These are phyloP conservation scores for Cercospora sesami DNA, from an alignment of 2,329 filamentous ascomycete genomes.

Conservation along the genomic window DNA sequence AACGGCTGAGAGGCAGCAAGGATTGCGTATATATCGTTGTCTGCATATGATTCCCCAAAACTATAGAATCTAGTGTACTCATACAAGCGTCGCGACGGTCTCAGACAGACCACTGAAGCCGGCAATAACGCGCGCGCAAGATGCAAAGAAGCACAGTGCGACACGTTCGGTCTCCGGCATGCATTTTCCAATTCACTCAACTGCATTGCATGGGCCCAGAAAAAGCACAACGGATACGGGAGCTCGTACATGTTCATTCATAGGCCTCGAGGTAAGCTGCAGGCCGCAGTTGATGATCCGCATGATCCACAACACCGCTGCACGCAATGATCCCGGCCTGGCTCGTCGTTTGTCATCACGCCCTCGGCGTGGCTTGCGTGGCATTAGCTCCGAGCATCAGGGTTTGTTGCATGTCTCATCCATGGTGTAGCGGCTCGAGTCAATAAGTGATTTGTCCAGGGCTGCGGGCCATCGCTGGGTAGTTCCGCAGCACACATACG, in stretches of 20 bases:
- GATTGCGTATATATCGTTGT: neutral
- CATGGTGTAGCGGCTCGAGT: slow-evolving; percentile 4
- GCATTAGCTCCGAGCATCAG: neutral
- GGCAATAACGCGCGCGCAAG: neutral
- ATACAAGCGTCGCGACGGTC: neutral
- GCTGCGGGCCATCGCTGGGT: neutral
- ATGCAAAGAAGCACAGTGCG: neutral
- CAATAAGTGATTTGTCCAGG: neutral
- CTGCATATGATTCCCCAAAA: neutral
- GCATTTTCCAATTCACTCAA: neutral
- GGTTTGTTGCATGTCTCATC: slow-evolving; percentile 2
- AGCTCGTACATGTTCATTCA: slow-evolving; percentile 3
- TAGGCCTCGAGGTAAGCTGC: slow-evolving; percentile 12
- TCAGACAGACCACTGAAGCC: neutral
- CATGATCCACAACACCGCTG: slow-evolving; percentile 14
- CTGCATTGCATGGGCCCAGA: neutral
- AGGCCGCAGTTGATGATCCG: slow-evolving; percentile 13
- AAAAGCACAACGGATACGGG: neutral
- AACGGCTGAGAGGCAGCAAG: slow-evolving; percentile 12
- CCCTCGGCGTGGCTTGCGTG: slow-evolving; percentile 1
- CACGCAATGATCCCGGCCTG: slow-evolving; percentile 23
- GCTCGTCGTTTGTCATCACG: slow-evolving; percentile 14
- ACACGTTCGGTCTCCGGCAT: neutral
- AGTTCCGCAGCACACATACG: neutral
- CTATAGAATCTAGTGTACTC: neutral